phyloP scores from a whole-genome alignment of 2,329 filamentous ascomycete genomes.

The Onygena corvina region DNA sequence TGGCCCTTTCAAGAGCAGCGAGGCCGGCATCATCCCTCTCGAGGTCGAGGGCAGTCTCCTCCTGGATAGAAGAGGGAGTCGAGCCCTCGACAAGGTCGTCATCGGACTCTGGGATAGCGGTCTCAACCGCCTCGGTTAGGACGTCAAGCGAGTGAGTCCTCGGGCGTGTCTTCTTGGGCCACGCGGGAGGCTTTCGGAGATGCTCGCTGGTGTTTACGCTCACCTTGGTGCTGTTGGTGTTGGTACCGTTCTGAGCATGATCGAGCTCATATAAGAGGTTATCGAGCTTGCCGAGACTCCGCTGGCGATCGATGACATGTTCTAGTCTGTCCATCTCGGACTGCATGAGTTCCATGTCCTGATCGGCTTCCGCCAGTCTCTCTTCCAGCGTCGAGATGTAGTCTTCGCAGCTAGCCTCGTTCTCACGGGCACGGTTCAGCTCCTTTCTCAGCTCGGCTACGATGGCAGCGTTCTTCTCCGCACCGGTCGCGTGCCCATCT shows the following conservation, averaged over 20 bases:
- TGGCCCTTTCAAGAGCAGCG: slow-evolving; percentile 26
- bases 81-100: slow-evolving; percentile 29
- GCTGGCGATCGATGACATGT: slow-evolving; percentile 87
- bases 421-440: slow-evolving; percentile 74
- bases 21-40: slow-evolving; percentile 25
- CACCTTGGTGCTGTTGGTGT: slow-evolving; percentile 27
- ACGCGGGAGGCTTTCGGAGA: slow-evolving; percentile 15
- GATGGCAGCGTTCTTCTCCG: slow-evolving; percentile 81
- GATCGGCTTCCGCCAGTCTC: slow-evolving; percentile 85
- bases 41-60: slow-evolving; percentile 9
- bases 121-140: slow-evolving; percentile 35
- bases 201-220: slow-evolving; percentile 18
- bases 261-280: slow-evolving; percentile 86
- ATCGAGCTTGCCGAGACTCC: slow-evolving; percentile 88
- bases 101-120: slow-evolving; percentile 36
- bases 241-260: slow-evolving; percentile 49
- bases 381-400: slow-evolving; percentile 97
- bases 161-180: slow-evolving; percentile 19
- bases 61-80: slow-evolving; percentile 14
- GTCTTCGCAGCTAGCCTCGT: slow-evolving; percentile 80
- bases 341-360: slow-evolving; percentile 93
- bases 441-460: slow-evolving; percentile 84
- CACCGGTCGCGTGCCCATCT: slow-evolving; percentile 77
- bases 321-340: slow-evolving; percentile 89
- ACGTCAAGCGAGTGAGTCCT: slow-evolving; percentile 31